Conservation (phyloP, 345 rosid genomes). For the Citrus glauca region DNA sequence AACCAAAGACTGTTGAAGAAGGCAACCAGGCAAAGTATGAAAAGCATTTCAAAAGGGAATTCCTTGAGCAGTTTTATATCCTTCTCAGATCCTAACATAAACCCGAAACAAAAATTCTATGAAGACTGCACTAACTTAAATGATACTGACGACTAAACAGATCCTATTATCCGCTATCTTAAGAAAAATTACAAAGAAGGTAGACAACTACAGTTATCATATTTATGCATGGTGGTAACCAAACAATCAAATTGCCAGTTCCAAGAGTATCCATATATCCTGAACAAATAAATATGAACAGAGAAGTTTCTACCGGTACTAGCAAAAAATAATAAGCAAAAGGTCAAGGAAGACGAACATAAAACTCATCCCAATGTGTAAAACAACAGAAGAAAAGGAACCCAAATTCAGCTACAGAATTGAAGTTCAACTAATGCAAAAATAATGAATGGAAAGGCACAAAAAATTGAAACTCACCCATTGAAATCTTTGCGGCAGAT, state of each 20-base stretch:
- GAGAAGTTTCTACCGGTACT: not conserved
- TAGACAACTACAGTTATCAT: not conserved
- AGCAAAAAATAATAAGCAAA: not conserved
- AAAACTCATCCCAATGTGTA: not conserved
- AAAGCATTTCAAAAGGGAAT: not conserved
- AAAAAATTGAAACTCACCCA: conserved; percentile 13
- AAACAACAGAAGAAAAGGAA: not conserved
- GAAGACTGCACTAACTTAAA: not conserved
- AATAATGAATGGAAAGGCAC: not conserved
- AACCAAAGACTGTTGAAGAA: not conserved
- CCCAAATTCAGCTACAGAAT: not conserved
- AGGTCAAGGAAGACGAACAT: not conserved
- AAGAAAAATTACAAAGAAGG: not conserved
- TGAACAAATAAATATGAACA: not conserved
- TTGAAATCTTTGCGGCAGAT: not conserved
- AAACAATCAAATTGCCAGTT: not conserved
- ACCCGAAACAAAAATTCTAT: not conserved
- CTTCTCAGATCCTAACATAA: not conserved
- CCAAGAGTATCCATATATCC: not conserved
- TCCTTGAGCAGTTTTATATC: not conserved
- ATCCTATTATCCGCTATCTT: not conserved
- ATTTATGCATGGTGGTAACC: not conserved
- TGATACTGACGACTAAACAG: not conserved
- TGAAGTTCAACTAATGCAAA: not conserved
- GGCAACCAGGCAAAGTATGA: not conserved